Percentiles rank a stretch among this genome's conserved stretches.
Evolutionary conservation across 208 protist genomes (phyloP).

Genomic region (Willaertia magna): DNA sequence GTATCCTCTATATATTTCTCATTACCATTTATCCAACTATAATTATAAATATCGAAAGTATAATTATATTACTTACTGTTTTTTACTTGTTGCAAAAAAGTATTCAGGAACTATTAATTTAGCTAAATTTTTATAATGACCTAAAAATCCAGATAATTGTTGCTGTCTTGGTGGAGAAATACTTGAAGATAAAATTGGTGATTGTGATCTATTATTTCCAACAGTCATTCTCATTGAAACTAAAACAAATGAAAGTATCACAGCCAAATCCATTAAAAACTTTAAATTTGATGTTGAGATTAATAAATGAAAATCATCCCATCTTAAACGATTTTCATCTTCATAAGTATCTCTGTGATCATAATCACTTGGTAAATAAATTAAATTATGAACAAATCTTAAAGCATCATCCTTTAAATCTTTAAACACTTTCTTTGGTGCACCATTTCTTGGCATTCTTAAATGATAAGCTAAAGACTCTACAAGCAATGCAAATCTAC

Average conservation of each 20-base stretch:
- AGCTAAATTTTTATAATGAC: neutral
- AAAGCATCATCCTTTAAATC: neutral
- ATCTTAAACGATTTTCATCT: neutral
- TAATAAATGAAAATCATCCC: neutral
- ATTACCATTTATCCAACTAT: neutral
- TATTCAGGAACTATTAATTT: neutral
- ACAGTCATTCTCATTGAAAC: neutral
- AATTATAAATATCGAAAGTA: too few species aligned
- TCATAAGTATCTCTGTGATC: neutral
- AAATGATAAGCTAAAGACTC: neutral
- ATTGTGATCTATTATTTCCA: neutral
- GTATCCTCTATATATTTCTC: neutral
- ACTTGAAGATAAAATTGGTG: neutral
- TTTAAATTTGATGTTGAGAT: neutral
- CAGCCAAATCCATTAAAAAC: neutral
- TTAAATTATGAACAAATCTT: neutral
- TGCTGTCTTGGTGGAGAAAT: neutral
- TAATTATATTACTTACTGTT: too few species aligned
- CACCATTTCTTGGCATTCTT: neutral
- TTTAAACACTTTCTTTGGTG: neutral
- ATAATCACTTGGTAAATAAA: neutral
- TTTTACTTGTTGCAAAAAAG: neutral
- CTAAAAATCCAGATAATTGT: neutral
- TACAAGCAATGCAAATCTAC: neutral
- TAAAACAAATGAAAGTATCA: neutral